phyloP scores from a whole-genome alignment of 306 rosid genomes.

The Cucurbita moschata region DNA sequence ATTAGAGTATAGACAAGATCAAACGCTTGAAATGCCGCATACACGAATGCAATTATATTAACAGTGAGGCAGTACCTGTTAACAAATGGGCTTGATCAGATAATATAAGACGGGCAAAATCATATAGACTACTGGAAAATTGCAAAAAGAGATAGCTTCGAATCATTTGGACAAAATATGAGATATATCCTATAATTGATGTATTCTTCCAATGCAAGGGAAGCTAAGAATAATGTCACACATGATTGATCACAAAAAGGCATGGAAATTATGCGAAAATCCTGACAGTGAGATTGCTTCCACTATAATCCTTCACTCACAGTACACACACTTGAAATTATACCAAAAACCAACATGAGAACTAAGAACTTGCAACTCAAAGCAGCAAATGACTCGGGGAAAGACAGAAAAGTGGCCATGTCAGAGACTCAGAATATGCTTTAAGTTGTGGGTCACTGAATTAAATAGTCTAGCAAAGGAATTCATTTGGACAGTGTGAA shows the following conservation, averaged over 20 bases:
- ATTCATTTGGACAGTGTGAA: neutral
- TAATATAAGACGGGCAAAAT: neutral
- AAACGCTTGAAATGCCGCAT: conserved; percentile 55
- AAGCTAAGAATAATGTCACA: neutral
- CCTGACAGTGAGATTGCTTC: neutral
- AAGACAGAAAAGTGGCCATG: neutral
- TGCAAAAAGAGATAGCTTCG: neutral
- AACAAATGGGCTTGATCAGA: neutral
- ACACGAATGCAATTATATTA: conserved; percentile 60
- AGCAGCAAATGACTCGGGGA: neutral
- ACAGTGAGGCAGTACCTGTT: conserved; percentile 84
- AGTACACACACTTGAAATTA: neutral
- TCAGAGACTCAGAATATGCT: neutral
- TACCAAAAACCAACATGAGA: neutral
- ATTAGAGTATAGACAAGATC: conserved; percentile 34
- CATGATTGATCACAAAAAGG: neutral
- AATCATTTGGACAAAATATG: neutral
- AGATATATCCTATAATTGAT: neutral
- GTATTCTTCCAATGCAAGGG: conserved; percentile 1
- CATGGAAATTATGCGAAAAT: neutral
- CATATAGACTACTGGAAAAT: neutral
- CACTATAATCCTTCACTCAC: conserved; percentile 1
- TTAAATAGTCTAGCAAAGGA: neutral
- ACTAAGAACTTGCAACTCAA: neutral
- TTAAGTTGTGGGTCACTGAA: neutral